These are phyloP conservation scores for Candida glucosophila DNA, from an alignment of 1,139 yeast species.

Conservation along the genomic window DNA sequence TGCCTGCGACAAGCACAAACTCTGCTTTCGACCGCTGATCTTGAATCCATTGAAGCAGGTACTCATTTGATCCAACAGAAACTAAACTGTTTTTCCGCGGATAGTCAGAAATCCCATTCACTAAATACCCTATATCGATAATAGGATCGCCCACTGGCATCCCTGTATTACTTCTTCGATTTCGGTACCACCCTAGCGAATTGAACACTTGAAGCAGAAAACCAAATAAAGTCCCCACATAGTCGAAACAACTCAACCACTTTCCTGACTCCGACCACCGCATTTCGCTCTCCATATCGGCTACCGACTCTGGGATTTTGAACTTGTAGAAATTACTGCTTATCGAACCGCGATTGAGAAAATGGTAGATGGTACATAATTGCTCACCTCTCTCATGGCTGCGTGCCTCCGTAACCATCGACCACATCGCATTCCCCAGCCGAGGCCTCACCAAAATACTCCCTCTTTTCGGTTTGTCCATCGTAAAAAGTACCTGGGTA, in stretches of 20 bases:
- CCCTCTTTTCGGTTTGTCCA: slow-evolving; percentile 20
- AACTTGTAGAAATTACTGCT: slow-evolving; percentile 19
- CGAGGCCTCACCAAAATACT: slow-evolving; percentile 12
- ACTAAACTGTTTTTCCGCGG: slow-evolving; percentile 1
- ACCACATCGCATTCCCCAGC: slow-evolving; percentile 18
- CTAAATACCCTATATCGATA: slow-evolving; percentile 11
- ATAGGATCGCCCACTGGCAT: slow-evolving; percentile 12
- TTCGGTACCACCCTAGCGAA: slow-evolving; percentile 14
- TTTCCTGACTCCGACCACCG: slow-evolving; percentile 28
- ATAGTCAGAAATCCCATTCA: slow-evolving; percentile 10
- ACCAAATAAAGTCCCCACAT: slow-evolving; percentile 18
- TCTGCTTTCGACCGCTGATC: not conserved
- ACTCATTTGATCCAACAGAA: slow-evolving; percentile 4
- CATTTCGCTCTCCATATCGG: slow-evolving; percentile 7
- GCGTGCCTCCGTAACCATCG: slow-evolving; percentile 14
- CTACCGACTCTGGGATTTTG: slow-evolving; percentile 12
- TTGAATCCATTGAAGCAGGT: slow-evolving; percentile 1
- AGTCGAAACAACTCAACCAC: slow-evolving; percentile 25
- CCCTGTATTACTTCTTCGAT: slow-evolving; percentile 6
- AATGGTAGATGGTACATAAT: slow-evolving; percentile 23
- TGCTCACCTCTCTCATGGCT: slow-evolving; percentile 2
- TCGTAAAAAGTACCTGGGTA: slow-evolving; percentile 22
- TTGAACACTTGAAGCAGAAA: slow-evolving; percentile 21
- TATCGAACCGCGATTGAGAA: slow-evolving; percentile 24
- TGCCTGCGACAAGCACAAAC: not conserved